Conservation (phyloP, 306 rosid species). For the Calophaca sinica region DNA sequence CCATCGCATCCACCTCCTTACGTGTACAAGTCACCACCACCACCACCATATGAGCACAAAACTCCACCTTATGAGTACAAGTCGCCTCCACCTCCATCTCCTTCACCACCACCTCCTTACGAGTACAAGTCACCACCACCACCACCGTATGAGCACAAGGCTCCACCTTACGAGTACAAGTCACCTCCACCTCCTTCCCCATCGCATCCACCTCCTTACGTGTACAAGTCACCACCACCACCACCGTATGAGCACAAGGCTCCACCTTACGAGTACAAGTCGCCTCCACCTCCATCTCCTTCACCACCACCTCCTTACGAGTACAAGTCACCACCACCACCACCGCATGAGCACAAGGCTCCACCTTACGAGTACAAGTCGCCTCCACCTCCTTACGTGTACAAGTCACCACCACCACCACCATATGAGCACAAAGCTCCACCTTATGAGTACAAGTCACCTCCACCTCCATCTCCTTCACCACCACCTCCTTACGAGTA, state of each 20-base stretch:
- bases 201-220: slow-evolving; percentile 41
- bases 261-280: slow-evolving; percentile 44
- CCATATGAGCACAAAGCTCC: slow-evolving; percentile 44
- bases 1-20: too few species aligned
- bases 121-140: slow-evolving; percentile 42
- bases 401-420: slow-evolving; percentile 46
- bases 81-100: slow-evolving; percentile 36
- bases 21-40: slow-evolving; percentile 43
- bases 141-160: slow-evolving; percentile 37
- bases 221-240: slow-evolving; percentile 46
- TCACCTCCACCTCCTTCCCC: slow-evolving; percentile 48
- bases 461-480: slow-evolving; percentile 45
- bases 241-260: slow-evolving; percentile 34
- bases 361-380: slow-evolving; percentile 51
- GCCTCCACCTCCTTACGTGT: slow-evolving; percentile 49
- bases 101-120: slow-evolving; percentile 31
- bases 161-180: slow-evolving; percentile 46
- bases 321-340: slow-evolving; percentile 62
- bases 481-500: slow-evolving; percentile 46
- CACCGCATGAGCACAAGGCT: slow-evolving; percentile 38
- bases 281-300: slow-evolving; percentile 48
- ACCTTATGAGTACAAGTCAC: slow-evolving; percentile 49
- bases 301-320: slow-evolving; percentile 46
- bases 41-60: slow-evolving; percentile 43
- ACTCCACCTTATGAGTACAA: slow-evolving; percentile 44